Base-by-base conservation (phyloP, 164 flowering plant genomes). In the Magnolia officinalis region DNA sequence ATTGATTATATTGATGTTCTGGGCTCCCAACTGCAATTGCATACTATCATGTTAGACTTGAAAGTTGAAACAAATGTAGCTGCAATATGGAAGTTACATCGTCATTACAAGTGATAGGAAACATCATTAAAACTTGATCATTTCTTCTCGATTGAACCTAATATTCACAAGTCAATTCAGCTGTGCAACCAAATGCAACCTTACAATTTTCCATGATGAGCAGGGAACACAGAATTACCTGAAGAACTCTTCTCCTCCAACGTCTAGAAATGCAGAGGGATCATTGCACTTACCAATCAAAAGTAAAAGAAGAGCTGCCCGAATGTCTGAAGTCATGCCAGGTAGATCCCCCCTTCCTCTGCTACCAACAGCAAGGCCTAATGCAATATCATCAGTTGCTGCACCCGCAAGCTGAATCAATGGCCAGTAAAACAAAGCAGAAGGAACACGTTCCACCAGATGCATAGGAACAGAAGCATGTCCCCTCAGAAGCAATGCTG, bases 331-430 rank as follows among this genome's bases (percentile, higher is more conserved):
- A 58, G 96, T 87, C 70, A 98, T 91, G 80, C 99, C 99, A 45
- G 99, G 96, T 61, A 91, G 79, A 83, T 91, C 92, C 72, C 98
- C 98, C 78, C 93, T 90, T 79, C 97, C 99, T 85, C 93, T 90
- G 88, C 98, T 96, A 76, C 99, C 99, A 75, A 96, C 99, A 78
- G 99, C 94, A 77, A 96, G 93, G 71, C 98, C 98, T 50, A 92
- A 82, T 45, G 98, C 91, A 74, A 92, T 89, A 80, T 94, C 89
- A 81, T 96, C 99, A 50, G 99, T 88, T 73, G 96, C 98, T 71
- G 98, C 99, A 77, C 92, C 89, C 78, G 98, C 99, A 80, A 96
- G 97, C 81, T 96, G 99, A 85, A 96, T 96, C 85, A 96, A 81
- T n/a, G 99, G 99, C 99, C 99, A 96, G 80, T 90, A 87, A 73